Evolutionary conservation across 2,329 filamentous ascomycete genomes (phyloP).

Genomic region (Penicillium sclerotiorum): DNA sequence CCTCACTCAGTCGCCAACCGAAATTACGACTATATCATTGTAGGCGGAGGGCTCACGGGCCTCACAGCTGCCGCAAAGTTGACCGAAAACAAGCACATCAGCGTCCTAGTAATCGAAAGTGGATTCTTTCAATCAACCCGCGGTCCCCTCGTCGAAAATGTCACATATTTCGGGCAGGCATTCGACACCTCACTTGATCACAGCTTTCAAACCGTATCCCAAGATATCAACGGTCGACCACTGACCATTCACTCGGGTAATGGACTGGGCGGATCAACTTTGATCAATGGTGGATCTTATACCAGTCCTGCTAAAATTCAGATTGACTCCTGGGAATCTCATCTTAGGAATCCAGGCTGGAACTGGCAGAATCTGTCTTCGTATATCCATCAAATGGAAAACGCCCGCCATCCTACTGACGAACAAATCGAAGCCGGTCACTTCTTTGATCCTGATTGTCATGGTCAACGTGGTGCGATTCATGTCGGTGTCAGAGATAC

Average conservation of each 20-base stretch:
- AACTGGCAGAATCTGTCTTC: constrained; percentile 48
- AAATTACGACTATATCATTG: constrained; percentile 33
- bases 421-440: constrained; percentile 19
- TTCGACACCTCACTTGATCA: constrained; percentile 29
- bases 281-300: constrained; percentile 32
- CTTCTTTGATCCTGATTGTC: constrained; percentile 21
- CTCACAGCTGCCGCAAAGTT: constrained; percentile 27
- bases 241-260: constrained; percentile 25
- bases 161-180: constrained; percentile 28
- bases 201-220: constrained; percentile 15
- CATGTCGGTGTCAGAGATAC: constrained; percentile 23
- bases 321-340: constrained; percentile 29
- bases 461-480: constrained; percentile 23
- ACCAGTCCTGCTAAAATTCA: constrained; percentile 27
- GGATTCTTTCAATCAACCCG: constrained; percentile 29
- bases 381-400: constrained; percentile 50
- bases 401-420: constrained; percentile 13
- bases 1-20: constrained; percentile 12
- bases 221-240: constrained; percentile 21
- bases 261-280: constrained; percentile 30
- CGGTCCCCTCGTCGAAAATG: constrained; percentile 23
- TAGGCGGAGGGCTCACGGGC: constrained; percentile 31
- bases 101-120: constrained; percentile 30
- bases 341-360: constrained; percentile 49
- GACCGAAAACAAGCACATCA: constrained; percentile 23